Evolutionary conservation across 768 basidiomycete genomes (phyloP), one percentile per base, ranked within the genome.

Genomic region (Pholiota molesta): DNA sequence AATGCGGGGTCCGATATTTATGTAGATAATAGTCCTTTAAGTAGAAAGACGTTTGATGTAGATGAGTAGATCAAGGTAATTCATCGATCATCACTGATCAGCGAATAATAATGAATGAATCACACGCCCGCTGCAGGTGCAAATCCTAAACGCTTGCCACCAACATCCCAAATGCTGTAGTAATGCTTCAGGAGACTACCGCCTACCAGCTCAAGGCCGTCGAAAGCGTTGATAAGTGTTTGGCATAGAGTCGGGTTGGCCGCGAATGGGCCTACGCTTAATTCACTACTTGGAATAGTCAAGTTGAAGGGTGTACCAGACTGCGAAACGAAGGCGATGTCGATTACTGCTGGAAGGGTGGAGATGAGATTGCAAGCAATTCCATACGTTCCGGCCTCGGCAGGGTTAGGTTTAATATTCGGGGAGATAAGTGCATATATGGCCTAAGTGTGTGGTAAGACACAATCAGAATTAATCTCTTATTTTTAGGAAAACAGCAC

Each of bases 381-480:
- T 47, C 84, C 85, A 71, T 83, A 86, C 3, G 84, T 81, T 19
- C 85, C 84, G 40, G 82, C 77, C 65, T 83, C 82, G n/a, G 74
- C 78, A 8, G 74, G 62, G 68, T 81, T 82, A 14, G 85, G 79
- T 63, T 81, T 72, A 71, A 87, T 86, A 64, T 83, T 72, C 33
- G 83, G 78, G n/a, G 85, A 86, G 58, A 87, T 86, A 63, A 83
- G 75, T 28, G 84, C 78, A 66, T 86, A 83, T 58, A 86, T 82
- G 9, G 82, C 83, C 81, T 86, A 66, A 63, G 26, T 26, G 45
- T 52, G 35, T 21, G 45, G 28, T 53, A 31, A 42, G 39, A 40
- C 10, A 61, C 56, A 61, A 23, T 29, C 14, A 35, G 14, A 33
- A 37, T 14, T 23, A 21, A n/a, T 40, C 33, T 42, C 47, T 21